Base-by-base conservation (phyloP, 768 basidiomycete genomes). In the Suillus subluteus region DNA sequence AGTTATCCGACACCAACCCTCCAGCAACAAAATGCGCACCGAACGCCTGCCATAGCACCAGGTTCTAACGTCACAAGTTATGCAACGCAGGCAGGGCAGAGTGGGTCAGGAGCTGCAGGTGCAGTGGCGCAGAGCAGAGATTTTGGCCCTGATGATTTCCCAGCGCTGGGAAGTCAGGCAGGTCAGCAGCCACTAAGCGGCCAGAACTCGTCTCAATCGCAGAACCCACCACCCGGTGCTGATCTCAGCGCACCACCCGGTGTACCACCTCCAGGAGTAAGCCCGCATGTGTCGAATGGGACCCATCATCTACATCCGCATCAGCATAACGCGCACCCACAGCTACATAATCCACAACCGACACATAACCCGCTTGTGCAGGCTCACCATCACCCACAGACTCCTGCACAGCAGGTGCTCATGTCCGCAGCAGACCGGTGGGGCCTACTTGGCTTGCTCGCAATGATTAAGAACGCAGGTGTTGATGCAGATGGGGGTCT, bases 391-490 rank as follows among this genome's bases (percentile, higher is more conserved):
- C 85, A 86, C 78, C 91, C 94, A 67, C 91, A 94, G 76, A 94
- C 94, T 54, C 95, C 96, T 2, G 94, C 95, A 55, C 94, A 98
- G 76, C 96, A 99, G 79, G 88, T 99, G 18, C 85, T 98, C 50
- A 88, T 93, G 70, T 92, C 90, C 68, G 94, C 96, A 2, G 96
- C 96, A 48, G 96, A 99, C 79, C 86, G 95, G 74, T 99, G 96
- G 95, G 96, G 96, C 4, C 82, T 99, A 18, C 75, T 96, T 58
- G 94, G 92, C 18, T 80, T 99, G 63, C 81, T 99, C 65, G 88
- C 91, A 56, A 86, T 93, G 83, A 92, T 97, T 78, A 93, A 94
- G 82, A 92, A 87, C 69, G 89, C 91, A 56, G 83, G 82, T 61
- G 74, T 83, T 65, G 94, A 96, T 74, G 82, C 89, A 62, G 95